These are phyloP conservation scores for Anthracocystis panici-leucophaei DNA, from an alignment of 1,284 basidiomycete species.

Conservation along the genomic window DNA sequence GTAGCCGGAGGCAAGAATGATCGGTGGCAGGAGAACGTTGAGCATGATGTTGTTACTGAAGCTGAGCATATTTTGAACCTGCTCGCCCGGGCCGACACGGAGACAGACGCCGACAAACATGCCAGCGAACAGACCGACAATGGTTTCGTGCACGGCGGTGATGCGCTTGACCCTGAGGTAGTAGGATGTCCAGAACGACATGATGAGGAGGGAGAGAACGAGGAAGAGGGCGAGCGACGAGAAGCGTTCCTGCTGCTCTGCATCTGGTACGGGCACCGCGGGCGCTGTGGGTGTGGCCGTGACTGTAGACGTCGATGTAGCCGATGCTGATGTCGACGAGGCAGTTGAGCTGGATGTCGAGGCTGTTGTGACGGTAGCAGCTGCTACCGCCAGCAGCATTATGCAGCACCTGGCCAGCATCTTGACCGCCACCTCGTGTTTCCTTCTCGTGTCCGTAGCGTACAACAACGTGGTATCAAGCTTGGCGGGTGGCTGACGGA, in stretches of 20 bases:
- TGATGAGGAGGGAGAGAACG: constrained; percentile 90
- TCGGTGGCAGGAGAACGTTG: constrained; percentile 95
- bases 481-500: neutral
- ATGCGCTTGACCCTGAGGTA: constrained; percentile 97
- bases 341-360: neutral
- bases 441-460: no score
- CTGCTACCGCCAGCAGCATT: constrained; percentile 9
- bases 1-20: constrained; percentile 97
- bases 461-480: neutral
- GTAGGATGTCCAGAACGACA: constrained; percentile 95
- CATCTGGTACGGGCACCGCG: constrained; percentile 42
- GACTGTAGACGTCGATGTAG: constrained; percentile 8
- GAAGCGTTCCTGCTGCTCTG: constrained; percentile 65
- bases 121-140: constrained; percentile 91
- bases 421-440: constrained; percentile 15
- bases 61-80: constrained; percentile 96
- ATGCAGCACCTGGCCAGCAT: constrained; percentile 13
- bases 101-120: constrained; percentile 95
- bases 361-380: constrained; percentile 17
- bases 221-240: constrained; percentile 72
- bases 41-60: constrained; percentile 99
- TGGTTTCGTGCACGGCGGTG: constrained; percentile 93
- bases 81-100: constrained; percentile 87
- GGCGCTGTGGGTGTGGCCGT: constrained; percentile 12
- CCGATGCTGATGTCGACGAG: constrained; percentile 1